Base-by-base conservation (phyloP, 805 yeast genomes). In the Schwanniomyces occidentalis region DNA sequence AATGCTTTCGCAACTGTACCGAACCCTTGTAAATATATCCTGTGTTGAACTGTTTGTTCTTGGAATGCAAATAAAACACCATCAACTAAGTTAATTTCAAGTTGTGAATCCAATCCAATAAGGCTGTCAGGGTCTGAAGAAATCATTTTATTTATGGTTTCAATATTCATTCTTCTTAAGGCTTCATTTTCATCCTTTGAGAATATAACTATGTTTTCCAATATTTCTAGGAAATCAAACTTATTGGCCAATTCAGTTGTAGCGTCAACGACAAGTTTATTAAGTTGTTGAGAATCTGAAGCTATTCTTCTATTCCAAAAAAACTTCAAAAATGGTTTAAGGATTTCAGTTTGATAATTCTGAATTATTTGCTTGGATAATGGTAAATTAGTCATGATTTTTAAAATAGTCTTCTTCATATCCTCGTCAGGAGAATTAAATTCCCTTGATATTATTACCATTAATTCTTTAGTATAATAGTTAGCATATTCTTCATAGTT, bases 251-350 rank as follows among this genome's bases (percentile, higher is more conserved):
- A 51, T 2, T 73, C 73, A 12, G 74, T 73, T 0, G 95, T 81
- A 0, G 96, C 80, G 23, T 82, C 86, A 1, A 82, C 75, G 20
- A 89, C 91, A 34, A 78, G 62, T 31, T 71, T 71, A 21, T 73
- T 71, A 6, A 79, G 54, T 33, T 80, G 75, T 3, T 45, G 45
- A 2, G 61, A 53, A 52, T 85, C 93, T 30, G 84, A 56, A 0
- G 97, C 95, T 36, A 78, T 65, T 50, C 96, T 69, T 50, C 96
- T 72, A 27, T 74, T 80, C 97, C 97, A 91, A 53, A 87, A 90
- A 38, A 68, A 60, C 41, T 71, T 68, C 53, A 89, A 78, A 43
- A 88, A 86, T 0, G 79, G 74, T 0, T 77, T 75, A 3, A 79
- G 56, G 2, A 85, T 70, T 15, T 78, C 76, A 5, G 65, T 70